phyloP scores from a whole-genome alignment of 2,329 filamentous ascomycete genomes.

The Calonectria fujianensis region DNA sequence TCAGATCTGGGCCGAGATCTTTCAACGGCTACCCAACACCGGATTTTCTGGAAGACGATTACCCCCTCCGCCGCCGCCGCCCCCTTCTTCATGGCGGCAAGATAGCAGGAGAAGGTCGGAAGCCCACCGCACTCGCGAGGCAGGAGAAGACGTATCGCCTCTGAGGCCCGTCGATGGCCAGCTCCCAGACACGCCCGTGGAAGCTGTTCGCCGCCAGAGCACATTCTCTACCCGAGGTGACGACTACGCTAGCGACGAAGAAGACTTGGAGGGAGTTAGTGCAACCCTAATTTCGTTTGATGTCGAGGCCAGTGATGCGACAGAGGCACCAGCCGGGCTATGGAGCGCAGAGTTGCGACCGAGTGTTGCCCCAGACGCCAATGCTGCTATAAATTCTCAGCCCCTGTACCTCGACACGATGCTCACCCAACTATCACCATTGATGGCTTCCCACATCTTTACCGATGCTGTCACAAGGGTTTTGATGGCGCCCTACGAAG shows the following conservation, averaged over 20 bases:
- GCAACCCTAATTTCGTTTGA: constrained; percentile 77
- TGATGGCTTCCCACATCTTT: constrained; percentile 69
- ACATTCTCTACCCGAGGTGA: constrained; percentile 69
- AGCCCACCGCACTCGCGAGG: constrained; percentile 48
- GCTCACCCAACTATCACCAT: constrained; percentile 70
- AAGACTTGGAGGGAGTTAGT: constrained; percentile 72
- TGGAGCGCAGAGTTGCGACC: constrained; percentile 77
- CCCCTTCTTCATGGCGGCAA: constrained; percentile 47
- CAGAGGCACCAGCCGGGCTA: constrained; percentile 69
- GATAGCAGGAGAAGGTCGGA: constrained; percentile 46
- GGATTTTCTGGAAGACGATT: constrained; percentile 52
- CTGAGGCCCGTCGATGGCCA: constrained; percentile 57
- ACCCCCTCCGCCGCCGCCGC: constrained; percentile 46
- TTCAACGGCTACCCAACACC: constrained; percentile 63
- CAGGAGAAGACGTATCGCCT: constrained; percentile 52
- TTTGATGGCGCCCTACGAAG: constrained; percentile 68
- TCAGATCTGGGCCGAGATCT: constrained; percentile 63
- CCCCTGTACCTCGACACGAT: constrained; percentile 68
- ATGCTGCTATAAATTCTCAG: constrained; percentile 47
- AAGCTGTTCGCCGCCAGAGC: constrained; percentile 65
- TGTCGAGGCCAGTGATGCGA: constrained; percentile 74
- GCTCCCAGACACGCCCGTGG: constrained; percentile 55
- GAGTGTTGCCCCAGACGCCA: constrained; percentile 62
- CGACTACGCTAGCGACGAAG: constrained; percentile 74
- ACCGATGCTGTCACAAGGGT: constrained; percentile 66